Evolutionary conservation across 2,329 filamentous ascomycete species (phyloP).

Genomic region (Talaromyces marneffei): DNA sequence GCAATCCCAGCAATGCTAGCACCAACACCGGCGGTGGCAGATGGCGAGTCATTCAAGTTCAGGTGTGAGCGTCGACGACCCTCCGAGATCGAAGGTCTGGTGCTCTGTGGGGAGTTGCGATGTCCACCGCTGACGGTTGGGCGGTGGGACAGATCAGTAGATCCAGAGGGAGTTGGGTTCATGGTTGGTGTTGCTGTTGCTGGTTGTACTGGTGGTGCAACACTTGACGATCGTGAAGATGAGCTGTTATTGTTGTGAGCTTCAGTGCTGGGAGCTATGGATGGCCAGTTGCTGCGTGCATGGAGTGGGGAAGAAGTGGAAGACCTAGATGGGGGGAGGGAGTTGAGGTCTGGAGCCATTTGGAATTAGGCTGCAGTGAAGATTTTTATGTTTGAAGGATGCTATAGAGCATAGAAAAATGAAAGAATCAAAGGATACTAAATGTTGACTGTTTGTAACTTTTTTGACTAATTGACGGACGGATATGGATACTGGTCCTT

Average conservation of each 20-base stretch:
- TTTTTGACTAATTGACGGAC: background rate
- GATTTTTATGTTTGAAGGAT: background rate
- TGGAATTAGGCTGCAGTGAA: background rate
- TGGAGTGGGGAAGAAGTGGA: slow-evolving; percentile 35
- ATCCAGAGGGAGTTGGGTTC: slow-evolving; percentile 49
- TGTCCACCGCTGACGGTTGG: slow-evolving; percentile 25
- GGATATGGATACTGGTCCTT: background rate
- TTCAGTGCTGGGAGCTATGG: slow-evolving; percentile 29
- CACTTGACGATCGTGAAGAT: slow-evolving; percentile 52
- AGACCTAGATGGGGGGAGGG: slow-evolving; percentile 55
- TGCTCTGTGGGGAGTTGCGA: slow-evolving; percentile 26
- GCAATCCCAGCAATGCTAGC: slow-evolving; percentile 1
- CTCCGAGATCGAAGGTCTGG: slow-evolving; percentile 35
- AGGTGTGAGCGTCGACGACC: slow-evolving; percentile 41
- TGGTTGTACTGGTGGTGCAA: slow-evolving; percentile 51
- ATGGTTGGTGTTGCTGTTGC: slow-evolving; percentile 34
- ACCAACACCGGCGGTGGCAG: slow-evolving; percentile 4
- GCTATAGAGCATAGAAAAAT: background rate
- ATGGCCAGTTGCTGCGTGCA: slow-evolving; percentile 24
- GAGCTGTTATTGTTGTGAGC: slow-evolving; percentile 31
- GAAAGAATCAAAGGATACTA: background rate
- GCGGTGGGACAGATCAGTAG: slow-evolving; percentile 59
- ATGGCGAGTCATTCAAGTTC: slow-evolving; percentile 34
- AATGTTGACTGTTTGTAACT: background rate
- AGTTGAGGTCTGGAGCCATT: slow-evolving; percentile 72